Conservation (phyloP, 2,329 filamentous ascomycete genomes). For the Botrytis hyacinthi region DNA sequence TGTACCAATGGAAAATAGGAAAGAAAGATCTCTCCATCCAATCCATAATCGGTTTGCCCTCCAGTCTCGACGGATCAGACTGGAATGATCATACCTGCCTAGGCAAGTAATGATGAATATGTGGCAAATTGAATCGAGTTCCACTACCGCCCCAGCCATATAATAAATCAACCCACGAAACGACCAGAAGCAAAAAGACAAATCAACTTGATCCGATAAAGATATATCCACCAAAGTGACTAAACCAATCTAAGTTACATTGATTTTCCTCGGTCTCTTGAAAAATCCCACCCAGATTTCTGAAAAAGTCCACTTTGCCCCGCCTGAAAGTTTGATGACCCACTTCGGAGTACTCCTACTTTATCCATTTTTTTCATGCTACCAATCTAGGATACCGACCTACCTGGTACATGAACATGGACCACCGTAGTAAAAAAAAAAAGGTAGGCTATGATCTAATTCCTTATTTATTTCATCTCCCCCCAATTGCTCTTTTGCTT, state of each 20-base stretch:
- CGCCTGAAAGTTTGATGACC: not conserved
- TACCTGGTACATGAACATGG: not conserved
- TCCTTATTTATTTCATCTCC: slow-evolving; percentile 7
- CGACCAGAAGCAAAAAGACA: not conserved
- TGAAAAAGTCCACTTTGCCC: not conserved
- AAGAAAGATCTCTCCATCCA: not conserved
- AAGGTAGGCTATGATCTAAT: not conserved
- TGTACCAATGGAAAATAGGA: not conserved
- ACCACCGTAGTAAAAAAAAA: not conserved
- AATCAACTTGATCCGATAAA: not conserved
- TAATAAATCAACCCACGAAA: not conserved
- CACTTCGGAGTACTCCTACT: slow-evolving; percentile 9
- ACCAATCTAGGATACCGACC: not conserved
- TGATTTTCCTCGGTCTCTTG: not conserved
- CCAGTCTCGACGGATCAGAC: not conserved
- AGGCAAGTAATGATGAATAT: not conserved
- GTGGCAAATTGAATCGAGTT: not conserved
- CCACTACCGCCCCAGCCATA: not conserved
- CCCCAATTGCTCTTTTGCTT: not conserved
- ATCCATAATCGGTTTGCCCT: not conserved
- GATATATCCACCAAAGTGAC: not conserved
- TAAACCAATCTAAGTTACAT: not conserved
- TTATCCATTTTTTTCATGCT: slow-evolving; percentile 1
- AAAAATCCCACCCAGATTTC: not conserved
- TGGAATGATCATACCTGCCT: not conserved